A percentile compares a stretch with the other conserved stretches of the same genome.
Evolutionary conservation across 1,284 basidiomycete genomes (phyloP).

Genomic region (Fomes fomentarius): DNA sequence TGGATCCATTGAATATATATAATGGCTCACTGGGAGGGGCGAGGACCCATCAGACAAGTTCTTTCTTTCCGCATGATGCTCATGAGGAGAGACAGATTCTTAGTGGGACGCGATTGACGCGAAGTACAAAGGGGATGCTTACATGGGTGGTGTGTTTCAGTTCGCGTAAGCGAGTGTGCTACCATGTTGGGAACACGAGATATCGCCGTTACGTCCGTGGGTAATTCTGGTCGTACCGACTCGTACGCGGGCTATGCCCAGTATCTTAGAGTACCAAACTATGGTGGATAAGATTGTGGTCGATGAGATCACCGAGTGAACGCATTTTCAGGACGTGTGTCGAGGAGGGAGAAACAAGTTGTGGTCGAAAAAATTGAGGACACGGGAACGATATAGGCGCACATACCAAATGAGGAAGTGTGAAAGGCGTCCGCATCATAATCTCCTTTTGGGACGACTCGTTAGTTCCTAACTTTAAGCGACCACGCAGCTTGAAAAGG

Average conservation of each 20-base stretch:
- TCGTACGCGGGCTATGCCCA: too few species aligned
- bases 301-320: too few species aligned
- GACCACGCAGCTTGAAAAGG: too few species aligned
- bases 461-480: conserved; percentile 18
- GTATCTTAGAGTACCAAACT: too few species aligned
- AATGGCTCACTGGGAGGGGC: conserved; percentile 12
- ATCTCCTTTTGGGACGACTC: conserved; percentile 8
- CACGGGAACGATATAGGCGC: not conserved
- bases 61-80: conserved; percentile 1
- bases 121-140: conserved; percentile 25
- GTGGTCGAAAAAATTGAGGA: not conserved
- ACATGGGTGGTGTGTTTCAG: conserved; percentile 16
- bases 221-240: conserved; percentile 2
- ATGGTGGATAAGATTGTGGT: too few species aligned
- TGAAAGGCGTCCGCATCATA: conserved; percentile 3
- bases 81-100: conserved; percentile 2
- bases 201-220: conserved; percentile 18
- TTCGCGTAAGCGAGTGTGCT: conserved; percentile 10
- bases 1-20: conserved; percentile 13
- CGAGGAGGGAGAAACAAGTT: not conserved
- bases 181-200: conserved; percentile 21
- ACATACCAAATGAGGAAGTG: conserved; percentile 10
- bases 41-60: conserved; percentile 5
- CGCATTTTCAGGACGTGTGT: too few species aligned
- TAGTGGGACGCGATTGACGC: not conserved